These are phyloP conservation scores for Aquilaria agallochum DNA, from an alignment of 441 rosid genomes.

Conservation along the genomic window DNA sequence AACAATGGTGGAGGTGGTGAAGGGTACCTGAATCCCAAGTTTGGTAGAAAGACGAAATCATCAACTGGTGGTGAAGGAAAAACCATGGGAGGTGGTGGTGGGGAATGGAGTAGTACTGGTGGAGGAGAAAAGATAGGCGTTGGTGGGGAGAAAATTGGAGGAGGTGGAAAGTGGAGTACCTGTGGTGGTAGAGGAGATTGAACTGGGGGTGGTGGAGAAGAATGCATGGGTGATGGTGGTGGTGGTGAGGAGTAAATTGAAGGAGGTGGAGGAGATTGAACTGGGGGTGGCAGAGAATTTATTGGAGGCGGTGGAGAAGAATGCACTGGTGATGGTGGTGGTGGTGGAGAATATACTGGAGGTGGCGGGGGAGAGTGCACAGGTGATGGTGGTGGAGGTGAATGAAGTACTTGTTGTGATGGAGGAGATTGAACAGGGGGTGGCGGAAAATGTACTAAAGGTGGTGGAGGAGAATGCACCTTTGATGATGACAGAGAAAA, in stretches of 20 bases:
- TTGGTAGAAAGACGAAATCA: conserved; percentile 16
- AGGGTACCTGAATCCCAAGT: conserved; percentile 22
- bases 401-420: conserved; percentile 11
- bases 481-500: conserved; percentile 11
- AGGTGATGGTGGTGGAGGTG: conserved; percentile 11
- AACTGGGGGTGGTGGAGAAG: conserved; percentile 20
- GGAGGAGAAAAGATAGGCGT: conserved; percentile 2
- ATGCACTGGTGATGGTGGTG: conserved; percentile 15
- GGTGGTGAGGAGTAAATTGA: conserved; percentile 13
- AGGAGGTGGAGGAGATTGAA: conserved; percentile 5
- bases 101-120: background rate
- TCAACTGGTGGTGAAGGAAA: conserved; percentile 3
- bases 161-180: conserved; percentile 2
- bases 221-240: background rate
- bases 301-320: conserved; percentile 12
- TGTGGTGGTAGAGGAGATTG: conserved; percentile 20
- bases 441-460: conserved; percentile 16
- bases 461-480: conserved; percentile 13
- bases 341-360: background rate
- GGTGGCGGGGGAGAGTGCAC: conserved; percentile 18
- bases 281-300: background rate
- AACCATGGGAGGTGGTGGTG: background rate
- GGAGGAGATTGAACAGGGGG: conserved; percentile 16
- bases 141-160: background rate
- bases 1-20: conserved; percentile 33